Conservation (phyloP, 2,329 filamentous ascomycete genomes). For the Alternaria metachromatica region DNA sequence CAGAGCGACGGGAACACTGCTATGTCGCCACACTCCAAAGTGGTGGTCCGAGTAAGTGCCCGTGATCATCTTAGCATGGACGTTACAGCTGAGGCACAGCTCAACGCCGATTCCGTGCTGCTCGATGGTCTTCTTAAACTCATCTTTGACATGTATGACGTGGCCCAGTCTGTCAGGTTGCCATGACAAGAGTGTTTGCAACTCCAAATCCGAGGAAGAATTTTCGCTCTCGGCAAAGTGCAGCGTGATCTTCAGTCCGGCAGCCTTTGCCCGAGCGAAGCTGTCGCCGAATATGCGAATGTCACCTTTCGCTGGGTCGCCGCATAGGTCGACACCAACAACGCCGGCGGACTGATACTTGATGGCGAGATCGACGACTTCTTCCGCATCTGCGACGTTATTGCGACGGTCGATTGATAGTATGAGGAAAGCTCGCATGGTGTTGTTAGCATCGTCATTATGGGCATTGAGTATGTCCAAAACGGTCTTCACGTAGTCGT, state of each 20-base stretch:
- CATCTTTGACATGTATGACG: slow-evolving; percentile 74
- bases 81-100: slow-evolving; percentile 81
- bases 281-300: slow-evolving; percentile 65
- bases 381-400: slow-evolving; percentile 63
- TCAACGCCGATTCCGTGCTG: slow-evolving; percentile 69
- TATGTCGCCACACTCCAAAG: slow-evolving; percentile 74
- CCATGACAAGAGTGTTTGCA: slow-evolving; percentile 69
- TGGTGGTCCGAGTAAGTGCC: slow-evolving; percentile 74
- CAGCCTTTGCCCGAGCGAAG: slow-evolving; percentile 63
- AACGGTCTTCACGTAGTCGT: slow-evolving; percentile 70
- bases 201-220: slow-evolving; percentile 65
- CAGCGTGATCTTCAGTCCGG: slow-evolving; percentile 70
- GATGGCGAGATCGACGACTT: slow-evolving; percentile 69
- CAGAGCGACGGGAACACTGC: slow-evolving; percentile 64
- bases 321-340: slow-evolving; percentile 80
- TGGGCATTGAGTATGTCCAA: slow-evolving; percentile 67
- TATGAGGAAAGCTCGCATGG: slow-evolving; percentile 70
- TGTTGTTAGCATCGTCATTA: slow-evolving; percentile 45
- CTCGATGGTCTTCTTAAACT: slow-evolving; percentile 64
- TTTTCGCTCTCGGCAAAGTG: slow-evolving; percentile 77
- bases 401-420: slow-evolving; percentile 76
- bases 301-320: slow-evolving; percentile 71
- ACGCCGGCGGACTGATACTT: slow-evolving; percentile 62
- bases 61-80: slow-evolving; percentile 74
- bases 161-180: slow-evolving; percentile 75